A percentile compares a stretch with the other conserved stretches of the same genome.
These are phyloP conservation scores for Infundibulicybe gibba DNA, from an alignment of 768 basidiomycete genomes.

Conservation along the genomic window DNA sequence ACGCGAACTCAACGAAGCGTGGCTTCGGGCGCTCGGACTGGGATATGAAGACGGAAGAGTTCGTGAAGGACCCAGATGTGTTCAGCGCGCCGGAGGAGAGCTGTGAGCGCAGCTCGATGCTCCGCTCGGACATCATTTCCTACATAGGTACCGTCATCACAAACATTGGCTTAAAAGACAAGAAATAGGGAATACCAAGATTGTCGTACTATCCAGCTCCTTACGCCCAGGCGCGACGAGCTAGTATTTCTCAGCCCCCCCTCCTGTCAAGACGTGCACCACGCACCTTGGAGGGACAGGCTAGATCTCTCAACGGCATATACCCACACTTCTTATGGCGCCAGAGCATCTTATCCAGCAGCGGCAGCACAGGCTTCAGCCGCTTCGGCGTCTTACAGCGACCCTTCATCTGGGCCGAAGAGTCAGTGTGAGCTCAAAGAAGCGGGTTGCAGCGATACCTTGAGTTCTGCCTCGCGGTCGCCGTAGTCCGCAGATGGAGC, in stretches of 20 bases:
- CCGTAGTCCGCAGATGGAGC: conserved; percentile 45
- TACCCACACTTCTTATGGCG: conserved; percentile 71
- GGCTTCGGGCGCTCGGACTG: conserved; percentile 57
- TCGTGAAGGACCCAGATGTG: conserved; percentile 51
- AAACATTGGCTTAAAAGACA: too few relatives aligned
- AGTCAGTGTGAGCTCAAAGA: not conserved
- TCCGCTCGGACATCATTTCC: conserved; percentile 77
- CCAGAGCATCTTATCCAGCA: conserved; percentile 61
- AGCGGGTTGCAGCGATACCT: conserved; percentile 33
- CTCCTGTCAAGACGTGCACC: not conserved
- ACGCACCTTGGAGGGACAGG: conserved; percentile 78
- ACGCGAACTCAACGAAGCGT: conserved; percentile 76
- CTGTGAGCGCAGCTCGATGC: conserved; percentile 55
- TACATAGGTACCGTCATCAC: conserved; percentile 17
- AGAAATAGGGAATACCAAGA: conserved; percentile 43
- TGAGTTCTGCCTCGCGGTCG: conserved; percentile 68
- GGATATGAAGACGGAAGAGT: conserved; percentile 33
- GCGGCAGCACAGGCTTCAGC: conserved; percentile 47
- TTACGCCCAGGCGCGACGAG: too few relatives aligned
- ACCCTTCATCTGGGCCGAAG: conserved; percentile 30
- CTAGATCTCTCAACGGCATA: conserved; percentile 52
- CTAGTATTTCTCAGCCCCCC: too few relatives aligned
- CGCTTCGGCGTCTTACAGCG: conserved; percentile 70
- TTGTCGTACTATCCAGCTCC: conserved; percentile 53
- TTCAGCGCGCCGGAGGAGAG: conserved; percentile 27